phyloP scores from a whole-genome alignment of 2,329 filamentous ascomycete genomes.

The Fusarium sp. region DNA sequence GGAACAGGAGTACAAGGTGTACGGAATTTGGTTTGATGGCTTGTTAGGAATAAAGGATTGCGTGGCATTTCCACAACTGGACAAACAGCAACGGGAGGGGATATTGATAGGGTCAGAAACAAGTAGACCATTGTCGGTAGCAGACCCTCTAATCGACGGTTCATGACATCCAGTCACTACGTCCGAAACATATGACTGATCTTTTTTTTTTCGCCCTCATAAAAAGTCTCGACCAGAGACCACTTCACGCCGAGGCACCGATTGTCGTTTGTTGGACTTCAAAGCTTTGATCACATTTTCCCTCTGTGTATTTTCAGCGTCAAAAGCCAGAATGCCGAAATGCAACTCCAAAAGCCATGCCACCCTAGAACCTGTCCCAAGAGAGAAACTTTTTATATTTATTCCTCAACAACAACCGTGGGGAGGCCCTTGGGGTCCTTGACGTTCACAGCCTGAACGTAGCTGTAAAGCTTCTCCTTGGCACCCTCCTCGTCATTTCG shows the following conservation, averaged over 20 bases:
- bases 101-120: constrained; percentile 41
- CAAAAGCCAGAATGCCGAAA: constrained; percentile 58
- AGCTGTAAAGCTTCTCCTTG: constrained; percentile 99
- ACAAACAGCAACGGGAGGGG: constrained; percentile 26
- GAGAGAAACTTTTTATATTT: constrained; percentile 57
- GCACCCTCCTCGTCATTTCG: constrained; percentile 99
- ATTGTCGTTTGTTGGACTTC: constrained; percentile 43
- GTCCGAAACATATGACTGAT: constrained; percentile 38
- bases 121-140: constrained; percentile 45
- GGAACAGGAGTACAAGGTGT: constrained; percentile 58
- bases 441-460: constrained; percentile 99
- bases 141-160: constrained; percentile 44
- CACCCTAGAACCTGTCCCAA: constrained; percentile 57
- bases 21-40: constrained; percentile 46
- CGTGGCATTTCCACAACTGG: constrained; percentile 45
- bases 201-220: constrained; percentile 36
- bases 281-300: constrained; percentile 52
- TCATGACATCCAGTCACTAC: constrained; percentile 40
- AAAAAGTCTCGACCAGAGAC: constrained; percentile 39
- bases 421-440: constrained; percentile 98
- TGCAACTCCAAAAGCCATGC: constrained; percentile 61
- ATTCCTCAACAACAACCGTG: constrained; percentile 86
- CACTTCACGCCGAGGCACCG: constrained; percentile 47
- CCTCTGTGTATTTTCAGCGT: constrained; percentile 53
- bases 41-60: constrained; percentile 51